These are phyloP conservation scores for Calcarisporium arbuscula DNA, from an alignment of 2,329 filamentous ascomycete genomes.

Conservation along the genomic window DNA sequence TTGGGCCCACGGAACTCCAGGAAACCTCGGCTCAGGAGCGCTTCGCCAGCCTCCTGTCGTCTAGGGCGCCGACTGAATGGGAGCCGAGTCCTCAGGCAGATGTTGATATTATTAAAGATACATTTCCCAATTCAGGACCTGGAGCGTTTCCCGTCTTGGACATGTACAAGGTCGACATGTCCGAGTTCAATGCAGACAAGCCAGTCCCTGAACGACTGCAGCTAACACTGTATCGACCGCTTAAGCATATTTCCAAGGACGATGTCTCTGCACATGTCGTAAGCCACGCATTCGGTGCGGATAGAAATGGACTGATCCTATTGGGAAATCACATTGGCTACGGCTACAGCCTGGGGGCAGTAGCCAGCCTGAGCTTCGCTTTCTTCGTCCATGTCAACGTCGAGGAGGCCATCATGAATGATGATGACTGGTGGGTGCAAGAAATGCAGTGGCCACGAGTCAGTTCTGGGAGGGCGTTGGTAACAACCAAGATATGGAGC, in stretches of 20 bases:
- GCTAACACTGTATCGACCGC: conserved; percentile 42
- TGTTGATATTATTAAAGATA: conserved; percentile 30
- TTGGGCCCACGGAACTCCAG: conserved; percentile 31
- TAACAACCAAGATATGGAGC: conserved; percentile 49
- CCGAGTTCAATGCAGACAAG: conserved; percentile 33
- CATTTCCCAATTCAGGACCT: conserved; percentile 29
- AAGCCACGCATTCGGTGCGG: conserved; percentile 44
- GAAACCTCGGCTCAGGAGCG: conserved; percentile 34
- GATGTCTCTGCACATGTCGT: conserved; percentile 39
- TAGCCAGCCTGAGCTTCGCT: conserved; percentile 42
- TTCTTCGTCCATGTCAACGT: conserved; percentile 47
- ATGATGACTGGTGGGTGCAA: conserved; percentile 47
- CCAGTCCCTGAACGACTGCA: conserved; percentile 40
- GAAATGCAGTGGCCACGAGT: conserved; percentile 43
- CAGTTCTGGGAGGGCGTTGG: conserved; percentile 37
- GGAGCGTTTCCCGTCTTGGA: conserved; percentile 44
- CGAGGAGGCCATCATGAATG: conserved; percentile 40
- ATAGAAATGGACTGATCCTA: conserved; percentile 50
- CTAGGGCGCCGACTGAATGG: conserved; percentile 34
- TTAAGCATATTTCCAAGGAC: conserved; percentile 33
- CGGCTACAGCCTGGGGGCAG: conserved; percentile 32
- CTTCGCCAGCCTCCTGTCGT: conserved; percentile 33
- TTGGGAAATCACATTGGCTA: conserved; percentile 42
- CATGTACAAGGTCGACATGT: conserved; percentile 51
- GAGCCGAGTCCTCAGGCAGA: conserved; percentile 39